Conservation (phyloP, 306 rosid species). For the Glycine soja region DNA sequence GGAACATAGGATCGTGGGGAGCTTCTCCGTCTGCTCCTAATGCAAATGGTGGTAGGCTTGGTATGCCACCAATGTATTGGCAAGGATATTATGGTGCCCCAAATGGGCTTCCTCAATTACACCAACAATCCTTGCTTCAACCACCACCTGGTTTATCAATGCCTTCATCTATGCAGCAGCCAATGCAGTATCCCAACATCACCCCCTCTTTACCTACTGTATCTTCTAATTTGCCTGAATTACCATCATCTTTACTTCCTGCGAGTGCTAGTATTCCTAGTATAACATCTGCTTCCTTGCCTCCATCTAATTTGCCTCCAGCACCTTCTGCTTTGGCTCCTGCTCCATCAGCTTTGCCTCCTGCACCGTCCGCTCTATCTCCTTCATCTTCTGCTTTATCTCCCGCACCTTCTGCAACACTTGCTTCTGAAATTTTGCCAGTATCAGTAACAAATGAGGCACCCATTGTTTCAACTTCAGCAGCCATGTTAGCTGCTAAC, state of each 20-base stretch:
- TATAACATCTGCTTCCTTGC: conserved; percentile 54
- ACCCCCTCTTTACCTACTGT: conserved; percentile 67
- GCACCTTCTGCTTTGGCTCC: conserved; percentile 51
- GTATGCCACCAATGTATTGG: conserved; percentile 95
- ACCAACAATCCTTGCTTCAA: conserved; percentile 80
- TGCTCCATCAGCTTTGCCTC: conserved; percentile 46
- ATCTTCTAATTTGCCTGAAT: conserved; percentile 70
- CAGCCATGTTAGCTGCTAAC: conserved; percentile 51
- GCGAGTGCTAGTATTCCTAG: conserved; percentile 53
- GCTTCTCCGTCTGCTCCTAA: conserved; percentile 72
- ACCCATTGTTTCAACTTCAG: conserved; percentile 55
- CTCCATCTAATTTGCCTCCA: conserved; percentile 16
- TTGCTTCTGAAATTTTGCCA: conserved; percentile 65
- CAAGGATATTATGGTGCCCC: conserved; percentile 95
- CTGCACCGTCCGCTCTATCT: conserved; percentile 48
- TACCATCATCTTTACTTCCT: conserved; percentile 63
- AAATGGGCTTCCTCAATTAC: conserved; percentile 80
- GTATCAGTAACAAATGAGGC: conserved; percentile 63
- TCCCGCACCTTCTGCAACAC: conserved; percentile 51
- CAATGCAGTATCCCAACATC: conserved; percentile 79
- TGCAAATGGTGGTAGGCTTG: conserved; percentile 78
- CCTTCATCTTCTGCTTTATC: conserved; percentile 49
- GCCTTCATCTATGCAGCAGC: conserved; percentile 81
- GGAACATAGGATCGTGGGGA: conserved; percentile 85
- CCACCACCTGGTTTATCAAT: conserved; percentile 84